These are phyloP conservation scores for Podospora sp. DNA, from an alignment of 495 filamentous ascomycete species.

Conservation along the genomic window DNA sequence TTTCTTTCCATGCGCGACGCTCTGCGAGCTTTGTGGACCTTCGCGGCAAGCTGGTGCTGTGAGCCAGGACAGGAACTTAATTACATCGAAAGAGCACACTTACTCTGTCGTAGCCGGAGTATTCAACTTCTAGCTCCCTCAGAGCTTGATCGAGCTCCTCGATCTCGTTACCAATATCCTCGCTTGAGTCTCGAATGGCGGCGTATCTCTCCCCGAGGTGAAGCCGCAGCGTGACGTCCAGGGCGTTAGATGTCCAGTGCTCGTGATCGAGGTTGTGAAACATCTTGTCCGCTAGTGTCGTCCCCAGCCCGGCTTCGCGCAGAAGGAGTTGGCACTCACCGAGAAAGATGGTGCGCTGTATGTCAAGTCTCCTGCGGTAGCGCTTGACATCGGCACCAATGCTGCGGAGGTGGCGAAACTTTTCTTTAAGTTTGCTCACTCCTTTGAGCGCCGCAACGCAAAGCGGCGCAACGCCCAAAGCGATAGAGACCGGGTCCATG, in stretches of 20 bases:
- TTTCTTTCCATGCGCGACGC: no score
- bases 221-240: background rate
- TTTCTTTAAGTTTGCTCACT: background rate
- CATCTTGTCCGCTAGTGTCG: background rate
- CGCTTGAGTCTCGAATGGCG: background rate
- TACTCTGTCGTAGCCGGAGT: background rate
- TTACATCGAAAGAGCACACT: background rate
- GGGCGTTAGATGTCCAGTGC: background rate
- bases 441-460: constrained; percentile 6
- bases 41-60: background rate
- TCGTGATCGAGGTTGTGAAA: constrained; percentile 3
- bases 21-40: background rate
- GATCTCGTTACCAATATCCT: background rate
- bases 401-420: background rate
- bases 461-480: constrained; percentile 5
- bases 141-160: background rate
- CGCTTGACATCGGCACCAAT: background rate
- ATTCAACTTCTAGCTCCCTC: background rate
- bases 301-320: background rate
- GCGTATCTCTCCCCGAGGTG: constrained; percentile 1
- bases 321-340: constrained; percentile 5
- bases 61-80: background rate
- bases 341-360: background rate
- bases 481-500: constrained; percentile 8
- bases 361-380: constrained; percentile 9